Conservation (phyloP, 306 rosid species). For the Prinsepia uniflora region DNA sequence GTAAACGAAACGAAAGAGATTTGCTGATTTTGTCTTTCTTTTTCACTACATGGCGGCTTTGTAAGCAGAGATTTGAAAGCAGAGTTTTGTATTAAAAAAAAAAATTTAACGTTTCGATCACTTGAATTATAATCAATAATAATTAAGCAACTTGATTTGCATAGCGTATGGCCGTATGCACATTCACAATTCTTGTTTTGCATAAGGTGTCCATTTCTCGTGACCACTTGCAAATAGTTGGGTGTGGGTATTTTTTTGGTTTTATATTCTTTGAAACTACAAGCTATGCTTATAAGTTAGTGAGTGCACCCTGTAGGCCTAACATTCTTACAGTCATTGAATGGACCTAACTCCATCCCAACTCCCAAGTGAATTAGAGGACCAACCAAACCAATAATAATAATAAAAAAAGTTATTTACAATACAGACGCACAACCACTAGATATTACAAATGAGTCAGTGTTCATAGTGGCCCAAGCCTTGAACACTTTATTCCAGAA, state of each 20-base stretch:
- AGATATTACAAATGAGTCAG: constrained; percentile 12
- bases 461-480: not conserved
- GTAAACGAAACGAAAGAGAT: too few relatives aligned
- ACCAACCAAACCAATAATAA: not conserved
- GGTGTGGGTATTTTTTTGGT: not conserved
- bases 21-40: too few relatives aligned
- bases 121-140: too few relatives aligned
- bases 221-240: not conserved
- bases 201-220: constrained; percentile 20
- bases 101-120: too few relatives aligned
- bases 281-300: not conserved
- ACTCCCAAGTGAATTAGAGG: not conserved
- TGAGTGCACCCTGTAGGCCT: not conserved
- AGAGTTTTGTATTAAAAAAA: too few relatives aligned
- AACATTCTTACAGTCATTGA: not conserved
- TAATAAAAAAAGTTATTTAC: too few relatives aligned
- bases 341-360: not conserved
- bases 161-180: not conserved
- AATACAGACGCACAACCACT: not conserved
- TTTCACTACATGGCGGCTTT: too few relatives aligned
- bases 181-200: not conserved
- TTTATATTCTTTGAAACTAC: not conserved
- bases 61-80: too few relatives aligned
- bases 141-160: too few relatives aligned
- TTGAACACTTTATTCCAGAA: not conserved